A percentile compares a stretch with the other conserved stretches of the same genome.
Evolutionary conservation across 257 asterid genomes (phyloP).

Genomic region (Apocynum venetum): DNA sequence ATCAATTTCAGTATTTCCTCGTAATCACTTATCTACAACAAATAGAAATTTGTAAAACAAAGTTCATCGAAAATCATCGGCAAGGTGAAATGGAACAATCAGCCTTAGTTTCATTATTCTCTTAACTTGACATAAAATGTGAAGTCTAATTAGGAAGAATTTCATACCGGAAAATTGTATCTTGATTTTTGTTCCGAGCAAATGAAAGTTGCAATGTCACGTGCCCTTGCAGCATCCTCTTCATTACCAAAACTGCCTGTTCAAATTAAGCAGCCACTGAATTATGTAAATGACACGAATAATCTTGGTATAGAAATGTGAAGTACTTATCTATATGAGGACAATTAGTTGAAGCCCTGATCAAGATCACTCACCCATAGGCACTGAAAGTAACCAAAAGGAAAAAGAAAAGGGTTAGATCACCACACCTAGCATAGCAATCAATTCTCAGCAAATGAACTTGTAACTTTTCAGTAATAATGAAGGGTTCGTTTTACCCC

Average conservation of each 20-base stretch:
- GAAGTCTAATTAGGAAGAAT: background rate
- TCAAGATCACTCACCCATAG: background rate
- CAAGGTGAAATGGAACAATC: background rate
- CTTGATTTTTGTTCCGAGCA: background rate
- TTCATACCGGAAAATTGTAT: background rate
- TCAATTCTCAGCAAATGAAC: too few species aligned
- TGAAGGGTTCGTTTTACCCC: too few species aligned
- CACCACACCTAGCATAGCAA: too few species aligned
- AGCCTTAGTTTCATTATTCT: too few species aligned
- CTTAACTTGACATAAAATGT: too few species aligned
- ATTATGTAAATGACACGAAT: background rate
- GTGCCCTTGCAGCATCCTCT: slow-evolving; percentile 2
- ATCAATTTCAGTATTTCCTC: background rate
- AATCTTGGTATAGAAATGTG: background rate
- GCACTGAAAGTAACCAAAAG: background rate
- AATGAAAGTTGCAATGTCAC: background rate
- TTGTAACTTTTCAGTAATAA: too few species aligned
- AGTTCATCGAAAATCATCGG: background rate
- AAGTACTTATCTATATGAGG: background rate
- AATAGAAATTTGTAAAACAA: background rate
- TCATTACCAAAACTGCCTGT: background rate
- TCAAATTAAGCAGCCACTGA: background rate
- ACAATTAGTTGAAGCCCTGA: background rate
- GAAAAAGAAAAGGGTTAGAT: background rate
- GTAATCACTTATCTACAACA: background rate